Base-by-base conservation (phyloP, 176 grass and related monocot genomes). In the Cenchrus fungigraminus region DNA sequence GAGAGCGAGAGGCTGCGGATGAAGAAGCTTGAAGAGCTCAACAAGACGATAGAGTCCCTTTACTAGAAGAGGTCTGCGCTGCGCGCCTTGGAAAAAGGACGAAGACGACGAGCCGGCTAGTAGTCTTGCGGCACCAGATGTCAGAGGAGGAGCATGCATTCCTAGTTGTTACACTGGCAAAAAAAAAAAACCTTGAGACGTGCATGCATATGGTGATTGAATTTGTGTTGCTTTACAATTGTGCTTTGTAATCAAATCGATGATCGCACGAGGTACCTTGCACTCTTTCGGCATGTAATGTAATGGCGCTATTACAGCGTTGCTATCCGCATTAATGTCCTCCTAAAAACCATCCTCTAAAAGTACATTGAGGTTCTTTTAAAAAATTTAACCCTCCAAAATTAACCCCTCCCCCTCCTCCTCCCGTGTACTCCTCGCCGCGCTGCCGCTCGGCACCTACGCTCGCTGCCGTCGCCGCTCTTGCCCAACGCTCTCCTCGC, bases 1-100 rank as follows among this genome's bases (percentile, higher is more conserved):
- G 80, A 88, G 60, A 88, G 86, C 25, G 81, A 88, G 81, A 72
- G 57, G 67, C 66, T 88, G 46, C 65, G 80, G 74, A 88, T 88
- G 86, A 88, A 79, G 74, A 88, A 84, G 74, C 80, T 88, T 1
- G 86, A 88, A 56, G 87, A 88, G 74, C 67, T 88, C 8, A 88
- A 78, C 81, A 88, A 88, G 67, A 88, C 74, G 15, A 73, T 88
- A 55, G 74, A 88, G 57, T 37, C 81, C 9, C 74, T 88, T 2
- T 88, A 73, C 74, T 88, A 88, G 80, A 22, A 4, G 37, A 40
- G 37, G 37, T 12, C 11, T 56, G 49, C 49, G 12, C 49, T 51
- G 11, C 11, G 9, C 49, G 49, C 2, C 49, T 12, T 3, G 37
- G 34, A 40, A 40, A 51, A 51, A 11, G 9, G 49, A 50, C 0